A percentile compares a stretch with the other conserved stretches of the same genome.
Conservation (phyloP, 371 early-diverging fungal genomes). For the Basidiobolus heterosporus region DNA sequence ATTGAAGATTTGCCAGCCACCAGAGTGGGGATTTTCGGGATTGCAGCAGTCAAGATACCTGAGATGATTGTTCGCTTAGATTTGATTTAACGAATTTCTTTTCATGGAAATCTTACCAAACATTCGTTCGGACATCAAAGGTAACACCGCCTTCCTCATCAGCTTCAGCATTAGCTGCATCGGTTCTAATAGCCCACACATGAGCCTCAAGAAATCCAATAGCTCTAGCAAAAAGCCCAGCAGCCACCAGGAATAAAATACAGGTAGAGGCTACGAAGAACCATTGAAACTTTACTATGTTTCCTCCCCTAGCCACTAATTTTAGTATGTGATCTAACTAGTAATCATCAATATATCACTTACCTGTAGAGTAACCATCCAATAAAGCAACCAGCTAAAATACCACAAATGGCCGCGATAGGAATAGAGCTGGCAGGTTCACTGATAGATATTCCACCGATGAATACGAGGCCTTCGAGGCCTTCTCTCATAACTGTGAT, state of each 20-base stretch:
- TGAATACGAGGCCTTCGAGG: constrained; percentile 62
- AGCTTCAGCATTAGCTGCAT: constrained; percentile 29
- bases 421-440: constrained; percentile 53
- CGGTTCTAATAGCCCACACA: constrained; percentile 22
- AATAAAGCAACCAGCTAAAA: constrained; percentile 38
- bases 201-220: constrained; percentile 12
- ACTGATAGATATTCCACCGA: constrained; percentile 52
- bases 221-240: constrained; percentile 45
- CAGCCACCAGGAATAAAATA: constrained; percentile 54
- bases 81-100: too few relatives aligned
- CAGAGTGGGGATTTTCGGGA: constrained; percentile 17
- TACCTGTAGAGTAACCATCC: constrained; percentile 42
- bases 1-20: constrained; percentile 52
- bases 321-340: too few relatives aligned
- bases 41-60: constrained; percentile 29
- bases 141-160: constrained; percentile 23
- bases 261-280: constrained; percentile 61
- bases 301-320: constrained; percentile 41
- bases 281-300: constrained; percentile 36
- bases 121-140: constrained; percentile 23
- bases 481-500: constrained; percentile 69
- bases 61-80: too few relatives aligned
- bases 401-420: constrained; percentile 47
- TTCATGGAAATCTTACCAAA: constrained; percentile 18
- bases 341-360: too few relatives aligned